These are phyloP conservation scores for Mucor ambiguus DNA, from an alignment of 371 early-diverging fungal species.

Conservation along the genomic window DNA sequence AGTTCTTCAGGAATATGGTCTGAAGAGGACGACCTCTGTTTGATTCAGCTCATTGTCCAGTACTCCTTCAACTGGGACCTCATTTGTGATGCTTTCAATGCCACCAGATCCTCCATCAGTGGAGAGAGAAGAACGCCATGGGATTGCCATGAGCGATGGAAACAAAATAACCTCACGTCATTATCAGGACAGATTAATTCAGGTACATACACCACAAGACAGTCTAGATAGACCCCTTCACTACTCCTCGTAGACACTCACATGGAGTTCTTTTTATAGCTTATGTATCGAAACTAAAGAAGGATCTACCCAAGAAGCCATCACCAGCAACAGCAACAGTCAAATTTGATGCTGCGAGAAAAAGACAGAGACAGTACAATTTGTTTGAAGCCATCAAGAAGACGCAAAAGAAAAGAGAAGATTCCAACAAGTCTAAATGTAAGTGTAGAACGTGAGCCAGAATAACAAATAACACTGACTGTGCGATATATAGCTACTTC, in stretches of 20 bases:
- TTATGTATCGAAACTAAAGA: slow-evolving; percentile 27
- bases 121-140: slow-evolving; percentile 63
- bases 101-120: slow-evolving; percentile 53
- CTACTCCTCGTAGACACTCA: background rate
- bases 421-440: slow-evolving; percentile 39
- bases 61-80: slow-evolving; percentile 74
- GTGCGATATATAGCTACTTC: background rate
- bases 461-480: background rate
- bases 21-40: slow-evolving; percentile 68
- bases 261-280: slow-evolving; percentile 11
- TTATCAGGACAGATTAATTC: slow-evolving; percentile 54
- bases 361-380: slow-evolving; percentile 41
- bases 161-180: slow-evolving; percentile 46
- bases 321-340: background rate
- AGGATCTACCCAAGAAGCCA: slow-evolving; percentile 1
- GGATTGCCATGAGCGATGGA: slow-evolving; percentile 67
- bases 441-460: background rate
- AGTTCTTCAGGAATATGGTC: slow-evolving; percentile 53
- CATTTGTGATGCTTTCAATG: slow-evolving; percentile 62
- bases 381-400: slow-evolving; percentile 54
- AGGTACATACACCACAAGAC: slow-evolving; percentile 22
- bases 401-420: slow-evolving; percentile 53
- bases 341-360: slow-evolving; percentile 41
- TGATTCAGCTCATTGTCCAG: slow-evolving; percentile 58
- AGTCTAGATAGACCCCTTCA: background rate